A percentile compares a stretch with the other conserved stretches of the same genome.
Conservation (phyloP, 2,329 filamentous ascomycete species). For the Colletotrichum caudatum region DNA sequence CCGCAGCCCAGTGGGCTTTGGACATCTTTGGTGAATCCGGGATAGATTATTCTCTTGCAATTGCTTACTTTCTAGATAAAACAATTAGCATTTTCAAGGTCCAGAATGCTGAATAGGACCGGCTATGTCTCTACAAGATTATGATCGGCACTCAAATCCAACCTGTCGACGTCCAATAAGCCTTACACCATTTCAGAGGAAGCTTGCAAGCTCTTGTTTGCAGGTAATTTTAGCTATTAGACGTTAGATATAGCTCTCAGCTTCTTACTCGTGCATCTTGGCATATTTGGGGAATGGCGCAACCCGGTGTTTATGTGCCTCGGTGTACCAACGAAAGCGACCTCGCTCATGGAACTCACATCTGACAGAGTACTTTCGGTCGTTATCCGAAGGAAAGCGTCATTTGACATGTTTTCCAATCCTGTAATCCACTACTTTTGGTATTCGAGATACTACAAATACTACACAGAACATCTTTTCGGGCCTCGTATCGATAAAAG, state of each 20-base stretch:
- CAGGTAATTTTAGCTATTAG: no score
- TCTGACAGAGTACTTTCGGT: slow-evolving; percentile 49
- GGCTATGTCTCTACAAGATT: no score
- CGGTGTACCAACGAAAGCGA: slow-evolving; percentile 68
- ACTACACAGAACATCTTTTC: background rate
- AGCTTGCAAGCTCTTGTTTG: no score
- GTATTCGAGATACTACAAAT: accelerated
- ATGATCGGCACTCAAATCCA: no score
- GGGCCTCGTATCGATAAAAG: slow-evolving; percentile 52
- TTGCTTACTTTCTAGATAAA: no score
- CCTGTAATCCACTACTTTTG: accelerated
- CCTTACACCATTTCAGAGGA: no score
- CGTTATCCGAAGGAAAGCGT: slow-evolving; percentile 41
- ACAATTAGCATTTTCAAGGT: no score
- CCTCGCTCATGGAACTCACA: slow-evolving; percentile 69
- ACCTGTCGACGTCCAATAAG: no score
- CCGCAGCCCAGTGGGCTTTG: no score
- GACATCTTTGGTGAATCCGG: no score
- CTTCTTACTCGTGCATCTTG: slow-evolving; percentile 69
- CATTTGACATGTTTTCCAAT: slow-evolving; percentile 43
- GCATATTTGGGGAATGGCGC: slow-evolving; percentile 68
- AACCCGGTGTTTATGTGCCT: slow-evolving; percentile 74
- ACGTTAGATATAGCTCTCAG: slow-evolving; percentile 51
- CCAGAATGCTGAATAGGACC: no score
- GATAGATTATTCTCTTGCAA: no score